A percentile compares a stretch with the other conserved stretches of the same genome.
Conservation (phyloP, 768 basidiomycete genomes). For the Podaxis rugospora region DNA sequence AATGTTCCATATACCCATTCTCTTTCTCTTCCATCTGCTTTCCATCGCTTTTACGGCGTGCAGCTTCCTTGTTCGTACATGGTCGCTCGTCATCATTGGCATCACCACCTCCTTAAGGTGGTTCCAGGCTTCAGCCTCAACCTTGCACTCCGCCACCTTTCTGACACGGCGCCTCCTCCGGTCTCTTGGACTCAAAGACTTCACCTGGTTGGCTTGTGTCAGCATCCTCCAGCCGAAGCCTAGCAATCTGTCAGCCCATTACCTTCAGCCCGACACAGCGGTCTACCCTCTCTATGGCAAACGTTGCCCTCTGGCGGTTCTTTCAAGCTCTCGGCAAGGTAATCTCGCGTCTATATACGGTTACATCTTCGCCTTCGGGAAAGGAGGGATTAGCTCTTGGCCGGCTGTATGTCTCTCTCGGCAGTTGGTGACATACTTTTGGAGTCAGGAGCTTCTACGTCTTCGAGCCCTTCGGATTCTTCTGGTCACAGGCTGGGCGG, state of each 20-base stretch:
- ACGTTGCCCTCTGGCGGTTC: neutral
- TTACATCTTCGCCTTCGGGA: neutral
- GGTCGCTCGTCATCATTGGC: neutral
- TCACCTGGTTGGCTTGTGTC: neutral
- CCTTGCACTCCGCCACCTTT: neutral
- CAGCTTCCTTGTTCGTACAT: neutral
- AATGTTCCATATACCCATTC: too few species aligned
- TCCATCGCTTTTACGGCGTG: neutral
- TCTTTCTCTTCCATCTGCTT: neutral
- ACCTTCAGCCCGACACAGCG: neutral
- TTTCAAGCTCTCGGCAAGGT: neutral
- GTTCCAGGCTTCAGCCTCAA: neutral
- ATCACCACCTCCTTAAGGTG: neutral
- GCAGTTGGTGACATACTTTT: neutral
- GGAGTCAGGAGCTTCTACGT: neutral
- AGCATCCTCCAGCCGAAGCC: neutral
- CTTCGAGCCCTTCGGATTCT: neutral
- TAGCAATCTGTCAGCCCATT: neutral
- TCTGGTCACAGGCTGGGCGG: neutral
- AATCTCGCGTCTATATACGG: neutral
- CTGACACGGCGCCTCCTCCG: neutral
- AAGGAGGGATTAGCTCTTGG: neutral
- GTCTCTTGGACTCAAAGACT: neutral
- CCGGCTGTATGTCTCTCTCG: neutral
- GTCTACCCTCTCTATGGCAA: neutral